Evolutionary conservation across 2,329 filamentous ascomycete species (phyloP), one percentile per base, ranked within the genome.

Genomic region (Penicillium sp.): DNA sequence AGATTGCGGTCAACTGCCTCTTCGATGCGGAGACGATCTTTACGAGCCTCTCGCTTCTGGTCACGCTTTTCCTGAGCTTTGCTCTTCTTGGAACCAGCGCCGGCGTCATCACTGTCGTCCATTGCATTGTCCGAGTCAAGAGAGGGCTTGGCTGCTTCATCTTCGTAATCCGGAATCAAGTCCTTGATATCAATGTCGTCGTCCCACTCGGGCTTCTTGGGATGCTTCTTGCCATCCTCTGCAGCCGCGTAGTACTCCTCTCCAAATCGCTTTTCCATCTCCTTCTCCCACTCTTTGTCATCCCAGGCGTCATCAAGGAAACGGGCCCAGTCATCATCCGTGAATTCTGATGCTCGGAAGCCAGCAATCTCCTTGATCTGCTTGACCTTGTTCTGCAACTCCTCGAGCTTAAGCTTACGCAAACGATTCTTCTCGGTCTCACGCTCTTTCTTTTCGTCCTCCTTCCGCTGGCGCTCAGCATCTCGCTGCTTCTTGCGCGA

Each of bases 151-250:
- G 61, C 57, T 69, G 79, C 79, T 17, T 87, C 84, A n/a, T 87
- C 86, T 14, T 87, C 80, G 59, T 94, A 95, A 46, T 94, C 87
- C 1, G 88, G 89, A 18, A 95, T 72, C 35, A 96, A 76, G 63
- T 95, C 91, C 46, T 86, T 88, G 70, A 98, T 97, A 61, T 97
- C 90, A 56, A 98, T 96, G 62, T 98, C 93, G 58, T 97, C 89
- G 56, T 96, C 87, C 85, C 91, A 98, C 48, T 81, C 86, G 7
- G 87, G 88, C 70, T 94, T 94, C 75, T 87, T 88, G 7, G 78
- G 69, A 49, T 75, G 83, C 62, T 79, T 81, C 39, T 34, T 60
- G 41, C 33, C 45, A 51, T 67, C 74, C 3, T 70, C 76, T 9
- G 86, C 81, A 8, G 71, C 67, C 34, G 84, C 77, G 57, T 98